Percentiles rank a stretch among this genome's conserved stretches.
phyloP scores from a whole-genome alignment of 1,139 yeast species.

The Meyerozyma carpophila region DNA sequence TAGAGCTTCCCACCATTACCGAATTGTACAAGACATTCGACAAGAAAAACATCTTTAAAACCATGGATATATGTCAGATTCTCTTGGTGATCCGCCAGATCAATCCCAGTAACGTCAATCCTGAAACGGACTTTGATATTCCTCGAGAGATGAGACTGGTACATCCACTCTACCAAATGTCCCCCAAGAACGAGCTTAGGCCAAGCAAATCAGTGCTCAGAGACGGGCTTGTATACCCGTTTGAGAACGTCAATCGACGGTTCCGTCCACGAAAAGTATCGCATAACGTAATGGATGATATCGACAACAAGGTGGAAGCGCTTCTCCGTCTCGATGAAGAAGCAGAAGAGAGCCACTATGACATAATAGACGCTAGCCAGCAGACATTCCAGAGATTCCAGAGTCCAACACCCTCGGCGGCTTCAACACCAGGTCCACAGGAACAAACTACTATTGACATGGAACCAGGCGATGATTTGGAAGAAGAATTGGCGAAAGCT shows the following conservation, averaged over 20 bases:
- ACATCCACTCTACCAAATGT: conserved; percentile 43
- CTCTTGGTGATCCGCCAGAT: conserved; percentile 67
- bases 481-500: conserved; percentile 39
- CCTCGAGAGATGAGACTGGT: conserved; percentile 33
- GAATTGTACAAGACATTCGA: conserved; percentile 90
- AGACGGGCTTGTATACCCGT: conserved; percentile 84
- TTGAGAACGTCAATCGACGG: conserved; percentile 41
- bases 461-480: conserved; percentile 26
- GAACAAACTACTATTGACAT: conserved; percentile 7
- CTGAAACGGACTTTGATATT: conserved; percentile 37
- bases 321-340: conserved; percentile 71
- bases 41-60: conserved; percentile 80
- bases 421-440: conserved; percentile 3
- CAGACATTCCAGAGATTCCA: conserved; percentile 5
- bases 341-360: conserved; percentile 78
- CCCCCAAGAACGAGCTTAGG: conserved; percentile 37
- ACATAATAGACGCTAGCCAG: conserved; percentile 56
- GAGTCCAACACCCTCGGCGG: conserved; percentile 1
- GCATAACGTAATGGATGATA: conserved; percentile 52
- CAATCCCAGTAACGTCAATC: conserved; percentile 36
- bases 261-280: conserved; percentile 49
- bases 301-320: conserved; percentile 76
- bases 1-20: conserved; percentile 86
- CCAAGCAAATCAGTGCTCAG: conserved; percentile 45
- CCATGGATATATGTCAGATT: conserved; percentile 83